Evolutionary conservation across 192 early-diverging fungal species (phyloP).

Genomic region (Entomortierella parvispora): DNA sequence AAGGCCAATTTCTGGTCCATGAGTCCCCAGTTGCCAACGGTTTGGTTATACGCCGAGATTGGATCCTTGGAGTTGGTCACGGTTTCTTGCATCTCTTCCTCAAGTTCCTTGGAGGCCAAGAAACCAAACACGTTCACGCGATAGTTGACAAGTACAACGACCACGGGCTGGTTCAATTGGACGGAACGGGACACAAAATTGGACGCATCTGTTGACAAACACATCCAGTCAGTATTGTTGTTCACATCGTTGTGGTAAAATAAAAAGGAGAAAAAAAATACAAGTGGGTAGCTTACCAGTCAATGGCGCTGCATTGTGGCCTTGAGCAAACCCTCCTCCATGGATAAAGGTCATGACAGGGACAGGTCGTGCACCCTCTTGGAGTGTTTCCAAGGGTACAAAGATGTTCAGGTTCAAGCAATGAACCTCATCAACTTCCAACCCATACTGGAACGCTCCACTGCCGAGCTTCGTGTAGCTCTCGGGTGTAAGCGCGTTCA

Average conservation of each 20-base stretch:
- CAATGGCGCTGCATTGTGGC: conserved; percentile 9
- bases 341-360: too few relatives aligned
- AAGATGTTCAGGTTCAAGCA: background rate
- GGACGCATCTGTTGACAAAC: conserved; percentile 1
- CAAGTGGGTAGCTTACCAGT: conserved; percentile 24
- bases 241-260: too few relatives aligned
- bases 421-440: background rate
- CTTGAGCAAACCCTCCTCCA: conserved; percentile 1
- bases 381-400: background rate
- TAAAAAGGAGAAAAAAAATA: background rate
- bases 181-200: conserved; percentile 40
- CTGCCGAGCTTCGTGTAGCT: too few relatives aligned
- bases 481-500: too few relatives aligned
- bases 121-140: conserved; percentile 59
- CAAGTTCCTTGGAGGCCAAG: conserved; percentile 37
- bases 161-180: conserved; percentile 33
- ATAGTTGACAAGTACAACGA: conserved; percentile 60
- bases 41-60: conserved; percentile 11
- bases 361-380: too few relatives aligned
- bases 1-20: conserved; percentile 30
- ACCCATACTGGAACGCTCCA: too few relatives aligned
- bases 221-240: background rate
- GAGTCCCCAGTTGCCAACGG: conserved; percentile 39
- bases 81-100: conserved; percentile 23
- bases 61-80: background rate